Percentiles rank a stretch among this genome's conserved stretches.
These are phyloP conservation scores for Megacollybia platyphylla DNA, from an alignment of 1,284 basidiomycete species.

Conservation along the genomic window DNA sequence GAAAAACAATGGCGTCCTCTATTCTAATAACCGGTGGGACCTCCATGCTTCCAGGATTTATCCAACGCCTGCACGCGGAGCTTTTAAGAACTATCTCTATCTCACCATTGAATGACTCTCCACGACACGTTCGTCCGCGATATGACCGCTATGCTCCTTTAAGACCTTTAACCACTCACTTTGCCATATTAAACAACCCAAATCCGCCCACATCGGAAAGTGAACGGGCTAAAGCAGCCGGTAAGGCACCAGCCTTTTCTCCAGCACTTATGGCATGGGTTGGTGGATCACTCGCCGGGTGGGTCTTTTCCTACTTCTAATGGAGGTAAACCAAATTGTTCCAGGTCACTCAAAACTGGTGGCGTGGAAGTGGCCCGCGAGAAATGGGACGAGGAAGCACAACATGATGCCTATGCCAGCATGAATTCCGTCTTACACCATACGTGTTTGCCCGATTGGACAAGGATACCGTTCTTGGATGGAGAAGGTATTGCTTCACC, in stretches of 20 bases:
- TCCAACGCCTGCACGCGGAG: slow-evolving; percentile 72
- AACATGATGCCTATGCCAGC: slow-evolving; percentile 27
- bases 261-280: slow-evolving; percentile 80
- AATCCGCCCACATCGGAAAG: slow-evolving; percentile 29
- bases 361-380: slow-evolving; percentile 74
- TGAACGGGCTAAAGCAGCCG: slow-evolving; percentile 39
- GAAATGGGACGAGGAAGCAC: slow-evolving; percentile 68
- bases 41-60: slow-evolving; percentile 85
- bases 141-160: slow-evolving; percentile 67
- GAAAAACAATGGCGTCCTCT: slow-evolving; percentile 67
- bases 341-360: slow-evolving; percentile 64
- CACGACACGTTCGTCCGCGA: slow-evolving; percentile 19
- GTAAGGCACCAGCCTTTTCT: slow-evolving; percentile 77
- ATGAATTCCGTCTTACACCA: slow-evolving; percentile 20
- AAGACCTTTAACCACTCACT: slow-evolving; percentile 52
- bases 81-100: slow-evolving; percentile 50
- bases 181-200: slow-evolving; percentile 81
- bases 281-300: slow-evolving; percentile 89
- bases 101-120: slow-evolving; percentile 19
- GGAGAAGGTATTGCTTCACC: slow-evolving; percentile 16
- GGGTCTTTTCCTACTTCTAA: slow-evolving; percentile 15
- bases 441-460: slow-evolving; percentile 69
- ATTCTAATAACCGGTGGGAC: slow-evolving; percentile 86
- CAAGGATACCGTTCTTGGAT: slow-evolving; percentile 41
- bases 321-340: slow-evolving; percentile 5